A percentile compares a stretch with the other conserved stretches of the same genome.
Conservation (phyloP, 73 alveolate genomes). For the Urostyla sp. region DNA sequence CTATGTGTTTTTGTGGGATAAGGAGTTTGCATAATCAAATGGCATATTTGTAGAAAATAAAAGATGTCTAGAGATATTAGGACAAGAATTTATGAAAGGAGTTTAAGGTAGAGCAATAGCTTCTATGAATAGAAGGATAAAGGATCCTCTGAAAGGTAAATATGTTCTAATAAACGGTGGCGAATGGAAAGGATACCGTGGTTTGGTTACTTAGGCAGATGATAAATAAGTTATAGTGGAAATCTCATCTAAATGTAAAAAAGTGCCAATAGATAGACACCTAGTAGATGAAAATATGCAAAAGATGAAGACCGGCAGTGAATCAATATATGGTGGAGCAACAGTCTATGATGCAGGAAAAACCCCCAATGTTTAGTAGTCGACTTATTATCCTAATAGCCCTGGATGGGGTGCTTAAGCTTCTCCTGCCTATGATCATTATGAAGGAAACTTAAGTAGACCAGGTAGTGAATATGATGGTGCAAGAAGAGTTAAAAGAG, state of each 20-base stretch:
- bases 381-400: constrained; percentile 65
- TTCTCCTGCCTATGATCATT: constrained; percentile 43
- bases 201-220: constrained; percentile 73
- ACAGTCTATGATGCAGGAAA: constrained; percentile 49
- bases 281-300: constrained; percentile 18
- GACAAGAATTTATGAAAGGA: constrained; percentile 71
- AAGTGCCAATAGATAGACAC: constrained; percentile 35
- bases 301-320: not conserved
- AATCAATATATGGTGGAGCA: constrained; percentile 30
- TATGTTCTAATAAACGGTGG: constrained; percentile 77
- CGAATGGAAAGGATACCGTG: constrained; percentile 88
- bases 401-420: constrained; percentile 54
- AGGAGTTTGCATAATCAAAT: constrained; percentile 73
- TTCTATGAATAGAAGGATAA: constrained; percentile 59
- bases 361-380: constrained; percentile 45
- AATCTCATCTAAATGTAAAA: constrained; percentile 25
- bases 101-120: constrained; percentile 69
- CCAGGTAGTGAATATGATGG: constrained; percentile 41
- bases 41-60: constrained; percentile 78
- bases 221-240: constrained; percentile 55
- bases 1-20: constrained; percentile 78
- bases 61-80: constrained; percentile 73
- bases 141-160: constrained; percentile 69
- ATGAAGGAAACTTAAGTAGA: not conserved
- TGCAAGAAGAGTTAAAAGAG: too few relatives aligned